phyloP scores from a whole-genome alignment of 768 basidiomycete species.

The Asterophora parasitica region DNA sequence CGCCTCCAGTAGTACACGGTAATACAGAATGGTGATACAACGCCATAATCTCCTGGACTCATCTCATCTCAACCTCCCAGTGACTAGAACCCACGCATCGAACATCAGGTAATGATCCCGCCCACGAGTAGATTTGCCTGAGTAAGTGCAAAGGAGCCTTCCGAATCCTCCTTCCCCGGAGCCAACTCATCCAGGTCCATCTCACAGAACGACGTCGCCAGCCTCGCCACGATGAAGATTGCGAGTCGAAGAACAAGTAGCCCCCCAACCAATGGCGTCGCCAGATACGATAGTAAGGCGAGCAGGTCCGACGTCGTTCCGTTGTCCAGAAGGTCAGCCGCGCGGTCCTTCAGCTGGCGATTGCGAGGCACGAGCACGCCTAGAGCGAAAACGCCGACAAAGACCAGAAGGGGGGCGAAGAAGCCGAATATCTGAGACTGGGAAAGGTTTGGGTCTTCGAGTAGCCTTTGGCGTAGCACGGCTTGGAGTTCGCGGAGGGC shows the following conservation, averaged over 20 bases:
- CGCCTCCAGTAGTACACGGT: too few relatives aligned
- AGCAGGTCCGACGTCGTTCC: background rate
- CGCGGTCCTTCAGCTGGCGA: background rate
- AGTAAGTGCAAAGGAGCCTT: constrained; percentile 6
- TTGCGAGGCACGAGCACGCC: constrained; percentile 6
- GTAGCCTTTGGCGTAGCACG: background rate
- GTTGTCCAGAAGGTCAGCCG: background rate
- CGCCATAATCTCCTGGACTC: too few relatives aligned
- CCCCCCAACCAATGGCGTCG: background rate
- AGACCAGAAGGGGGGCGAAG: constrained; percentile 10
- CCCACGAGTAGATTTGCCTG: constrained; percentile 8
- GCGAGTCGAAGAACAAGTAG: constrained; percentile 1
- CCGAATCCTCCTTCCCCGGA: background rate
- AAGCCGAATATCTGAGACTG: constrained; percentile 11
- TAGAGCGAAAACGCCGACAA: constrained; percentile 10
- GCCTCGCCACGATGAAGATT: constrained; percentile 11
- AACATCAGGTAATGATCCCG: background rate
- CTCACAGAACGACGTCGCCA: constrained; percentile 12
- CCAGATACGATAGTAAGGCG: background rate
- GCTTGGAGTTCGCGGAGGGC: constrained; percentile 10
- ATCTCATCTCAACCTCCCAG: background rate
- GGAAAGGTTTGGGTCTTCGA: constrained; percentile 2
- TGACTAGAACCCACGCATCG: background rate
- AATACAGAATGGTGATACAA: too few relatives aligned
- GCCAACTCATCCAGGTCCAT: constrained; percentile 5